Conservation (phyloP, 768 basidiomycete species). For the Mycena indigotica region DNA sequence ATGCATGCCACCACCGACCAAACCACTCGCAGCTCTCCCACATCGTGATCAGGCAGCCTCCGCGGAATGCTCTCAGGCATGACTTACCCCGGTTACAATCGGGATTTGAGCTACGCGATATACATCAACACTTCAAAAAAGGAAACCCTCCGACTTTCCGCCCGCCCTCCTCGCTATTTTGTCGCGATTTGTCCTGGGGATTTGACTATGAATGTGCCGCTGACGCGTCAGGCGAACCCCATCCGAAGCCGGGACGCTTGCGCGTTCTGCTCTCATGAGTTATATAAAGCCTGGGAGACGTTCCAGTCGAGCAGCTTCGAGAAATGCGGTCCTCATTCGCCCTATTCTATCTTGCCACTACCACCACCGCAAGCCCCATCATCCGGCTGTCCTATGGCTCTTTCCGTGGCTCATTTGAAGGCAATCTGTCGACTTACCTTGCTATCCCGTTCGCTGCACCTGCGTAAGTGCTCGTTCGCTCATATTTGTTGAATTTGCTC, state of each 20-base stretch:
- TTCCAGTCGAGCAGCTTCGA: background rate
- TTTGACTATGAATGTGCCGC: too few relatives aligned
- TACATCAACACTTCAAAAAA: too few relatives aligned
- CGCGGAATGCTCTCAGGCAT: too few relatives aligned
- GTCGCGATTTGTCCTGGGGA: too few relatives aligned
- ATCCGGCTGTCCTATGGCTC: constrained; percentile 32
- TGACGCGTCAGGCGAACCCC: background rate
- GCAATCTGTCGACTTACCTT: constrained; percentile 32
- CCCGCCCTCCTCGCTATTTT: too few relatives aligned
- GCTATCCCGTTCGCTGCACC: constrained; percentile 46
- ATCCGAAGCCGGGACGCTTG: background rate
- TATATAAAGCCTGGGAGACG: background rate
- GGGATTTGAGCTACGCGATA: too few relatives aligned
- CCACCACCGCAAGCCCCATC: constrained; percentile 13
- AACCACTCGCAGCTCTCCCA: too few relatives aligned
- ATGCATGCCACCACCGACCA: too few relatives aligned
- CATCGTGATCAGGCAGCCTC: too few relatives aligned
- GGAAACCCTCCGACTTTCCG: too few relatives aligned
- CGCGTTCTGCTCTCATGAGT: background rate
- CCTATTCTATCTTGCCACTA: background rate
- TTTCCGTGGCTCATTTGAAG: constrained; percentile 30
- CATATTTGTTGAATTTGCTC: background rate
- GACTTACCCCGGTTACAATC: too few relatives aligned
- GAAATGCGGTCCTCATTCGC: background rate
- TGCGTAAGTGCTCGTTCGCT: constrained; percentile 31